These are phyloP conservation scores for Limnomonas spitsbergensis DNA, from an alignment of 139 green algal genomes.

Conservation along the genomic window DNA sequence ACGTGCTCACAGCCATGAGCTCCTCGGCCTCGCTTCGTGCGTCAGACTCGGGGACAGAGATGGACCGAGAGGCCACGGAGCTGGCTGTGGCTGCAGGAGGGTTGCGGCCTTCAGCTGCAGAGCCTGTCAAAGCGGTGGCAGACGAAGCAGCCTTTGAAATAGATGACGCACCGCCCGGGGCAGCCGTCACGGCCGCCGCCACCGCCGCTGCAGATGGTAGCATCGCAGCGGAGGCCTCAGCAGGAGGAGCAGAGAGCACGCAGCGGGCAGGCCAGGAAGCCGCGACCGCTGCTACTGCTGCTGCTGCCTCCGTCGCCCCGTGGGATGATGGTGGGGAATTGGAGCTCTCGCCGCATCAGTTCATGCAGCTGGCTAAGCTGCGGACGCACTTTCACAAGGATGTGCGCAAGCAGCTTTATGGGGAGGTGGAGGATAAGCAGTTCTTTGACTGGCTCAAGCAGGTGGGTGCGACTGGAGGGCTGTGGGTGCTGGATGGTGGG, in stretches of 20 bases:
- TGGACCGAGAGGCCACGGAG: neutral
- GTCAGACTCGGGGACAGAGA: neutral
- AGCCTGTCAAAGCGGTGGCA: neutral
- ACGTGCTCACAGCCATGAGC: slow-evolving; percentile 25
- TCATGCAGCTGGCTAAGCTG: slow-evolving; percentile 44
- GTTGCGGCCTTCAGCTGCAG: neutral
- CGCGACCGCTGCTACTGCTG: neutral
- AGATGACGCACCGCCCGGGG: neutral
- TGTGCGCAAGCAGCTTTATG: slow-evolving; percentile 84
- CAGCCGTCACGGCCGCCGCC: neutral
- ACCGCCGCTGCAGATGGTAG: neutral
- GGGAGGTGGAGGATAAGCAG: slow-evolving; percentile 60
- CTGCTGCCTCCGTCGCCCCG: neutral
- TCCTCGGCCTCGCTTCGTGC: neutral
- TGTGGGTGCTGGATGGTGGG: no score
- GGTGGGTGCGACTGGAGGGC: neutral
- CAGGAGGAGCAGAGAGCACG: neutral
- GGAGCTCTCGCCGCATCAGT: slow-evolving; percentile 6
- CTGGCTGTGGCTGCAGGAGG: neutral
- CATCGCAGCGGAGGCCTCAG: neutral
- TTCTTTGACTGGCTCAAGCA: slow-evolving; percentile 66
- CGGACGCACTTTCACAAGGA: slow-evolving; percentile 65
- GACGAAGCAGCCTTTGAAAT: slow-evolving; percentile 10
- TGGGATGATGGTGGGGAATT: neutral
- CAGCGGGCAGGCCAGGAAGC: neutral